phyloP scores from a whole-genome alignment of 2,329 filamentous ascomycete species.

The Aspergillus nomiae region DNA sequence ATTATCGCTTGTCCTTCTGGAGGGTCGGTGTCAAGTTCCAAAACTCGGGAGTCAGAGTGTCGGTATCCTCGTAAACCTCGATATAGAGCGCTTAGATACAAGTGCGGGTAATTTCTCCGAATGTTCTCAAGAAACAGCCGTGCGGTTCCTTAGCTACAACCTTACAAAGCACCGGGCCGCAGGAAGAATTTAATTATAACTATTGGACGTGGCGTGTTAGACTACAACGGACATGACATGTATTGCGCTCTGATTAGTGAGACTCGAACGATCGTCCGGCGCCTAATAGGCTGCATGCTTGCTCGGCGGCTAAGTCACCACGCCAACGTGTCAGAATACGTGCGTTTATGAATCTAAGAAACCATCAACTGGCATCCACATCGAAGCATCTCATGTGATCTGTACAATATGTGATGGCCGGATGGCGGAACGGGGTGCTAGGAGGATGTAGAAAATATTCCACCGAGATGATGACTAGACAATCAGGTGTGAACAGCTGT shows the following conservation, averaged over 20 bases:
- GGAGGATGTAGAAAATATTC: not conserved
- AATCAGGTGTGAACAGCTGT: not conserved
- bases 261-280: rapidly evolving
- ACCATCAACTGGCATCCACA: not conserved
- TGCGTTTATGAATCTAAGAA: too few species aligned
- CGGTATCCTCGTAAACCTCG: not conserved
- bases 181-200: not conserved
- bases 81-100: not conserved
- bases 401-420: not conserved
- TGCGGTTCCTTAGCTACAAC: not conserved
- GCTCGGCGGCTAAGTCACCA: not conserved
- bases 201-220: not conserved
- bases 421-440: not conserved
- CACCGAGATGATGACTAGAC: not conserved
- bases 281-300: not conserved
- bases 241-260: not conserved
- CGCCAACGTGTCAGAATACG: not conserved
- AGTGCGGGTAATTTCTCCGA: not conserved
- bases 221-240: not conserved
- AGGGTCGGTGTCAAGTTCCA: not conserved
- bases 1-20: rapidly evolving
- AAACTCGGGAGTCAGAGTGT: rapidly evolving
- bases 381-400: not conserved
- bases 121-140: not conserved
- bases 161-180: not conserved